phyloP scores from a whole-genome alignment of 306 rosid species.

The Hylodesmum podocarpum region DNA sequence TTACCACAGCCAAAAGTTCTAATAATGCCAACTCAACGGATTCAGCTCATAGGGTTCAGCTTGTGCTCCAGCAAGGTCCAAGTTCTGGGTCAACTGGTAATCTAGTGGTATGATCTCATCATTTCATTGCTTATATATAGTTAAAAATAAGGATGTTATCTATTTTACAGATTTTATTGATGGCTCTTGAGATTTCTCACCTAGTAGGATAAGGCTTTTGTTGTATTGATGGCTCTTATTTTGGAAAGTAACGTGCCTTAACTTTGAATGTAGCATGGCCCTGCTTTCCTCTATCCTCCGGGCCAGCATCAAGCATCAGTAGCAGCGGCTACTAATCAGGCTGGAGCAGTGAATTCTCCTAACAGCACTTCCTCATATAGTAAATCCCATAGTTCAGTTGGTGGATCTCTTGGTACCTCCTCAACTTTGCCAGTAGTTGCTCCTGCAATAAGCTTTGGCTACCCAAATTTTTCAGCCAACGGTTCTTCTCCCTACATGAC shows the following conservation, averaged over 20 bases:
- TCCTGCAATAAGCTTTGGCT: conserved; percentile 39
- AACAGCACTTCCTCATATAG: conserved; percentile 34
- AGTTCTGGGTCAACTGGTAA: conserved; percentile 33
- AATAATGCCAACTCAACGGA: conserved; percentile 35
- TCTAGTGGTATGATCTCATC: conserved; percentile 51
- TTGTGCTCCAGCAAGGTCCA: conserved; percentile 44
- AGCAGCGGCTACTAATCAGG: conserved; percentile 40
- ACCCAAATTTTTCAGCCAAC: conserved; percentile 43
- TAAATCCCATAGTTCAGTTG: conserved; percentile 44
- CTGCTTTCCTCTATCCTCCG: conserved; percentile 43
- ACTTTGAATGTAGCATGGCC: conserved; percentile 50
- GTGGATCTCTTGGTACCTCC: conserved; percentile 42
- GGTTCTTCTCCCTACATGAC: conserved; percentile 55
- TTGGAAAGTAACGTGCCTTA: conserved; percentile 15
- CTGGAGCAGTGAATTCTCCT: conserved; percentile 38
- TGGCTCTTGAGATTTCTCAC: not conserved
- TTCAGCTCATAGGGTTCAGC: conserved; percentile 44
- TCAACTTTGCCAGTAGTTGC: conserved; percentile 51
- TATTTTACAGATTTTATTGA: not conserved
- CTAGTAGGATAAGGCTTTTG: not conserved
- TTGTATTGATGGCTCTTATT: not conserved
- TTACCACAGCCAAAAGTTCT: conserved; percentile 30
- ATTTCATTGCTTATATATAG: conserved; percentile 16
- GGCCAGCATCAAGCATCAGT: conserved; percentile 51
- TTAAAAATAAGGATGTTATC: not conserved